Base-by-base conservation (phyloP, 192 early-diverging fungal species). In the Dissophora globulifera region DNA sequence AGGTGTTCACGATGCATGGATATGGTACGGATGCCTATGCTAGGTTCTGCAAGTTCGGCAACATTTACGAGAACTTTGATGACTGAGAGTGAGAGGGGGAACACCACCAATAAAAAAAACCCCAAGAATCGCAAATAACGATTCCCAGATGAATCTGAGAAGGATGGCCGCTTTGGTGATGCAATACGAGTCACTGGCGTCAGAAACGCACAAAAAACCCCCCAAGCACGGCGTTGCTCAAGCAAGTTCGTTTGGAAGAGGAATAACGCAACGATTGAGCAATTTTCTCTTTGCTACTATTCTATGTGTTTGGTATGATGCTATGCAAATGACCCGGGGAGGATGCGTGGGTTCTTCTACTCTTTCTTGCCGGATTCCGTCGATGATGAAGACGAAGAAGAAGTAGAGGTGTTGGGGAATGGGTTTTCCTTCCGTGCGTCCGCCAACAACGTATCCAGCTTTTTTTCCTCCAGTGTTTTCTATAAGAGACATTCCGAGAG, bases 21-120 rank as follows among this genome's bases (percentile, higher is more conserved):
- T 93, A 89, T 56, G 97, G 97, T 17, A 93, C 93, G 27, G 97
- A 98, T 79, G 92, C 91, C 1, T 98, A 96, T 74, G 88, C 97
- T 23, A 87, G 84, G 46, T 83, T 98, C 31, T 86, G 87, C 9
- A 74, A 88, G n/a, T 79, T 92, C 47, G 93, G 92, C 29, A 93
- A 91, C 40, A 75, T 78, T 33, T 65, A 66, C 23, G 91, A 92
- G 67, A 88, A 89, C 42, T 78, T 82, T 61, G 65, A 75, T 40
- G 62, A 54, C 4, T 38, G 13, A 13, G 13, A 13, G 13, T 6
- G 7, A 38, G 7, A 9, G 7, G 35, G 6, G 35, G 6, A 38
- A 38, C 7, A 38, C 13, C 6, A 38, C 13, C 13, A 38, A 38
- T 9, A 38, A 38, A 38, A 38, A 38, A 38, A 38, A n/a, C n/a